Base-by-base conservation (phyloP, 2,329 filamentous ascomycete genomes). In the Trichoderma hamatum region DNA sequence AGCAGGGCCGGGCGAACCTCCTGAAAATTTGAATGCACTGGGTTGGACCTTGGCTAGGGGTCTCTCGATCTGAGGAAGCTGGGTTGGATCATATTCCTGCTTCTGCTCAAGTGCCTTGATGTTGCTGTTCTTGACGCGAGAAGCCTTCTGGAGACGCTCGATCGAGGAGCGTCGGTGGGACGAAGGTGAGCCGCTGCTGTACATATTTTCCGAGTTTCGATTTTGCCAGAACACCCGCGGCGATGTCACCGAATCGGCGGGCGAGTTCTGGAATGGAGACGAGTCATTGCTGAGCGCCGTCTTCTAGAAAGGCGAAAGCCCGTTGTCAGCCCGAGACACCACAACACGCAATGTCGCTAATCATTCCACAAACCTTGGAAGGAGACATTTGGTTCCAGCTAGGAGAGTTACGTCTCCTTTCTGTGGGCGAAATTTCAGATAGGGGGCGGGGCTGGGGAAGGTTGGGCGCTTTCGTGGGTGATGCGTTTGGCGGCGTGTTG, bases 101-200 rank as follows among this genome's bases (percentile, higher is more conserved):
- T 94, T 94, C 77, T 94, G 91, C 81, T 97, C 94, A 67, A 94
- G 91, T 52, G 93, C 94, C 78, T 97, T 93, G 85, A 98, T 97
- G 82, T 91, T 97, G 86, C 95, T 97, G 83, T 97, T 98, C 86
- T 95, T 97, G 76, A 99, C 96, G 70, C 96, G 92, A 67, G 95
- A 97, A 36, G 94, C 94, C 78, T 91, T 93, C 82, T 97, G 96
- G 70, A 99, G 86, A 76, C 94, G 94, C 85, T 99, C 96, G 73
- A 99, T 94, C 21, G 95, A 98, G 56, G 93, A 92, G 77, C 95
- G 90, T 76, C 93, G 92, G 69, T 89, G 90, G 26, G 92, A 89
- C 56, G 91, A 90, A 9, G 90, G 88, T 13, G 91, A 89, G 54
- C 86, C 84, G 34, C 82, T 80, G 69, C 85, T 84, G 72, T 88